Conservation (phyloP, 345 rosid species). For the Corchorus capsularis region DNA sequence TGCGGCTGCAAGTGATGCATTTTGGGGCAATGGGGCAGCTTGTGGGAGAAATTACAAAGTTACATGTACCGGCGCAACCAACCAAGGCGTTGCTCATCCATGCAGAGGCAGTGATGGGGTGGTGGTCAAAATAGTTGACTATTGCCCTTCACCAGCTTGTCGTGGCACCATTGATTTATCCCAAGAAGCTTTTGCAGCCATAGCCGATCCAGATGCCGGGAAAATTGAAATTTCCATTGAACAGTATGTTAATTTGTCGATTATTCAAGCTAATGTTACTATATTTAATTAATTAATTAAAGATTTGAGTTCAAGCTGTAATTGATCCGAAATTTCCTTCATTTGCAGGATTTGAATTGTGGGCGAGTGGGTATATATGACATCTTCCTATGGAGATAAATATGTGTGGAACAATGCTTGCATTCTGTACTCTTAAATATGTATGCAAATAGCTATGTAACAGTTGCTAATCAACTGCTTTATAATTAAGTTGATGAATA, state of each 20-base stretch:
- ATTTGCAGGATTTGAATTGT: no score
- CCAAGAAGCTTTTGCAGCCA: slow-evolving; percentile 19
- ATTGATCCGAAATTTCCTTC: no score
- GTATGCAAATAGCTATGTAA: no score
- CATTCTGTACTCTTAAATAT: no score
- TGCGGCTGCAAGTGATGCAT: slow-evolving; percentile 16
- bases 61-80: slow-evolving; percentile 12
- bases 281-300: no score
- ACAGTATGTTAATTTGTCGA: slow-evolving; percentile 1
- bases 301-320: no score
- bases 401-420: no score
- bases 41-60: slow-evolving; percentile 22
- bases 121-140: slow-evolving; percentile 27
- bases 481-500: no score
- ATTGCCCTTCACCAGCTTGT: slow-evolving; percentile 22
- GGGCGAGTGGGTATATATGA: no score
- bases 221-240: slow-evolving; percentile 20
- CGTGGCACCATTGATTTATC: slow-evolving; percentile 30
- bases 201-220: slow-evolving; percentile 24
- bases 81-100: slow-evolving; percentile 18
- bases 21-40: slow-evolving; percentile 19
- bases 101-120: slow-evolving; percentile 14
- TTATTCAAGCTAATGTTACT: no score
- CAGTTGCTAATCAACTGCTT: no score
- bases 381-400: no score